phyloP scores from a whole-genome alignment of 2,329 filamentous ascomycete genomes.

The Cordyceps fumosorosea region DNA sequence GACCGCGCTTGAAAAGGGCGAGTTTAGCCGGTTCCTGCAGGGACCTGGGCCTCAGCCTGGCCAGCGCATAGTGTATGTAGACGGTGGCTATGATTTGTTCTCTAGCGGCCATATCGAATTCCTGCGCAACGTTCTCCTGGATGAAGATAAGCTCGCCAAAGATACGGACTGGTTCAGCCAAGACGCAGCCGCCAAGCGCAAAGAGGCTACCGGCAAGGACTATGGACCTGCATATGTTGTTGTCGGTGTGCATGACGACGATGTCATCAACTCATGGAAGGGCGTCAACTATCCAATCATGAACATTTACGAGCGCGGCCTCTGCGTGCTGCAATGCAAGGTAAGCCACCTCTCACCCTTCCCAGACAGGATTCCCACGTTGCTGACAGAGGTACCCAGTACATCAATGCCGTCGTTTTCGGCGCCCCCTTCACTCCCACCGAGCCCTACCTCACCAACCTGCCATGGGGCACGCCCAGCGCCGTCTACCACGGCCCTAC shows the following conservation, averaged over 20 bases:
- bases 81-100: constrained; percentile 95
- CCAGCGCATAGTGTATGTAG: constrained; percentile 87
- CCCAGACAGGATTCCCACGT: constrained; percentile 6
- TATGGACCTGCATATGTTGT: constrained; percentile 83
- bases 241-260: constrained; percentile 88
- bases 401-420: constrained; percentile 82
- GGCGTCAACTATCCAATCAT: constrained; percentile 98
- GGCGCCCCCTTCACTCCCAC: constrained; percentile 83
- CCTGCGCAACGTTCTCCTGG: constrained; percentile 65
- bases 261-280: constrained; percentile 94
- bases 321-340: constrained; percentile 92
- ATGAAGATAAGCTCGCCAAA: constrained; percentile 63
- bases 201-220: constrained; percentile 57
- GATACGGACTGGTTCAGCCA: constrained; percentile 68
- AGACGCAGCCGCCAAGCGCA: constrained; percentile 55
- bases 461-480: constrained; percentile 68
- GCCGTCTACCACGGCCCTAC: constrained; percentile 96
- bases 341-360: constrained; percentile 41
- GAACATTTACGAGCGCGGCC: constrained; percentile 94
- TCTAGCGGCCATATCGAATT: constrained; percentile 97
- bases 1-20: constrained; percentile 48
- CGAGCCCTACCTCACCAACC: constrained; percentile 65
- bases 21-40: constrained; percentile 60
- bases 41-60: constrained; percentile 67
- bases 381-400: constrained; percentile 42